Percentiles rank a stretch among this genome's conserved stretches.
These are phyloP conservation scores for Paecilomyces fulvus DNA, from an alignment of 2,329 filamentous ascomycete genomes.

Conservation along the genomic window DNA sequence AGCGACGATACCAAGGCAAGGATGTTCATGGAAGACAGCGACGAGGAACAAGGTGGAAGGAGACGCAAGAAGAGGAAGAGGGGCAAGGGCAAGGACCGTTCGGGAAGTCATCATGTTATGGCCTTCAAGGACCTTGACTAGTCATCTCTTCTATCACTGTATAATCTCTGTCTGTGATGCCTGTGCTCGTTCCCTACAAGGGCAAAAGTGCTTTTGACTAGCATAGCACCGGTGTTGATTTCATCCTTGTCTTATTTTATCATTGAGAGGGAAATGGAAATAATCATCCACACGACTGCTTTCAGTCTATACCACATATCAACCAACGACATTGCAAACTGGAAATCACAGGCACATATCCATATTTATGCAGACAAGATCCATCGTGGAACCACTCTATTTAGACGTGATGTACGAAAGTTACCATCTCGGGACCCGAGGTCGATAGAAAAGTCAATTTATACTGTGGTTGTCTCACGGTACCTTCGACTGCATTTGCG, in stretches of 20 bases:
- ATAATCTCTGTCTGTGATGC: not conserved
- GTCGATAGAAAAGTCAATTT: not conserved
- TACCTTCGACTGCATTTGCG: too few species aligned
- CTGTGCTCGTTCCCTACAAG: not conserved
- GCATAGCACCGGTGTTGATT: conserved; percentile 3
- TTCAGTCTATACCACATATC: too few species aligned
- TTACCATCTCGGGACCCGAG: not conserved
- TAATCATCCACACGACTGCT: not conserved
- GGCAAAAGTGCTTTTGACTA: not conserved
- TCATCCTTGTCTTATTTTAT: not conserved
- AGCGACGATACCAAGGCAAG: conserved; percentile 17
- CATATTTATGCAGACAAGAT: not conserved
- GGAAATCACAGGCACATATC: too few species aligned
- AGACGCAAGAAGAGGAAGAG: conserved; percentile 42
- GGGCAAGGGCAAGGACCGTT: conserved; percentile 35
- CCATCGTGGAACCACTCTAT: not conserved
- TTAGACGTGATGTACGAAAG: not conserved
- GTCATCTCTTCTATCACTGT: conserved; percentile 5
- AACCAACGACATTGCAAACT: too few species aligned
- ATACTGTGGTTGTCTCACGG: too few species aligned
- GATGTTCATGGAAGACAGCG: conserved; percentile 32
- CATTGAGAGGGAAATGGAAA: not conserved
- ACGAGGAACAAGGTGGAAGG: conserved; percentile 36
- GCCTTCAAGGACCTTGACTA: conserved; percentile 36
- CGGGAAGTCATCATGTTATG: conserved; percentile 31